phyloP scores from a whole-genome alignment of 1,139 yeast species.

The Kazachstania sp. region DNA sequence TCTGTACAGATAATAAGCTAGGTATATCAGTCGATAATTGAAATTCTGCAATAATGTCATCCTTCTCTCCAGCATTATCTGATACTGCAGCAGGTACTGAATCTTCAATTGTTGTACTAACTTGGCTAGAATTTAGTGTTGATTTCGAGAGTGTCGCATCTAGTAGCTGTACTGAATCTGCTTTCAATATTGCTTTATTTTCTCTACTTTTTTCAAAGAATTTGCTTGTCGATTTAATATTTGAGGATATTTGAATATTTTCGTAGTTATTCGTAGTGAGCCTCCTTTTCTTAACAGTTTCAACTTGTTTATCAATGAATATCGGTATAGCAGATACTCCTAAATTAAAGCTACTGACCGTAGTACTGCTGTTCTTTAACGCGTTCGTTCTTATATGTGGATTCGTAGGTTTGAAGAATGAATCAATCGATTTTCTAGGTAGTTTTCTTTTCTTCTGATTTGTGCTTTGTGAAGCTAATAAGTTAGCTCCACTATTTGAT shows the following conservation, averaged over 20 bases:
- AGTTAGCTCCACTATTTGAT: not conserved
- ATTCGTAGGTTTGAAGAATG: constrained; percentile 10
- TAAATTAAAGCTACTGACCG: constrained; percentile 1
- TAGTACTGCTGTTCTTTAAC: not conserved
- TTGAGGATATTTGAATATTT: not conserved
- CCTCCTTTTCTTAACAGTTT: constrained; percentile 7
- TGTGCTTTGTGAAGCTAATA: not conserved
- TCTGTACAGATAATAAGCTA: constrained; percentile 20
- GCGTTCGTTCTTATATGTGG: not conserved
- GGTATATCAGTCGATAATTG: constrained; percentile 27
- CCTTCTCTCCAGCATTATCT: constrained; percentile 17
- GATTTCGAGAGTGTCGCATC: not conserved
- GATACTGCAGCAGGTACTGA: not conserved
- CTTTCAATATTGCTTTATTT: not conserved
- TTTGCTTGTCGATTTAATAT: constrained; percentile 3
- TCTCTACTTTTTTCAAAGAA: constrained; percentile 4
- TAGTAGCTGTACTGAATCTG: not conserved
- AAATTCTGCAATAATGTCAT: constrained; percentile 25
- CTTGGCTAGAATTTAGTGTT: not conserved
- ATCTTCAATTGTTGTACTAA: not conserved
- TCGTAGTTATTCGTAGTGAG: not conserved
- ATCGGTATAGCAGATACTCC: not conserved
- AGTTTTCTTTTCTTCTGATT: constrained; percentile 3
- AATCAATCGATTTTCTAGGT: constrained; percentile 9
- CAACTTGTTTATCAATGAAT: constrained; percentile 7